phyloP scores from a whole-genome alignment of 768 basidiomycete genomes.

The Amanita polypyramis region DNA sequence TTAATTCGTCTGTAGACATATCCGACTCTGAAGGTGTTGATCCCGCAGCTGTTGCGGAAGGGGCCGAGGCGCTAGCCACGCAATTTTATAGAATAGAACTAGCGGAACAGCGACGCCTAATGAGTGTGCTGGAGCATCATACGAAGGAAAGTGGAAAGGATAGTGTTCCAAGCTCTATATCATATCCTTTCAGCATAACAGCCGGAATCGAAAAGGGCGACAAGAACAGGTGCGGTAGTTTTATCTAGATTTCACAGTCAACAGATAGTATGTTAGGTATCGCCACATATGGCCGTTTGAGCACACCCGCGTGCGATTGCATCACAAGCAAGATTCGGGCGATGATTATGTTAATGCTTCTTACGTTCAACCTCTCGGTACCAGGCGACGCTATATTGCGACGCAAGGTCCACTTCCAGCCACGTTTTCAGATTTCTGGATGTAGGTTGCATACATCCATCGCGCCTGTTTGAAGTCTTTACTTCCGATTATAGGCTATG shows the following conservation, averaged over 20 bases:
- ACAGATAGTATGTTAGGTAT: conserved; percentile 41
- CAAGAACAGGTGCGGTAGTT: conserved; percentile 65
- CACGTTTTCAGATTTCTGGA: conserved; percentile 93
- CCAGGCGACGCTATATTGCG: conserved; percentile 79
- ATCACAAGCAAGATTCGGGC: conserved; percentile 25
- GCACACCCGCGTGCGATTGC: conserved; percentile 79
- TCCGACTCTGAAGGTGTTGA: conserved; percentile 17
- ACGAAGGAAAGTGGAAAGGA: conserved; percentile 41
- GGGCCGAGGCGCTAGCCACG: conserved; percentile 73
- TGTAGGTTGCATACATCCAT: conserved; percentile 35
- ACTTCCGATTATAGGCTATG: conserved; percentile 42
- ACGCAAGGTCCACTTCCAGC: conserved; percentile 90
- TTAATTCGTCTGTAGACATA: conserved; percentile 17
- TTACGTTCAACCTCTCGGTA: conserved; percentile 80
- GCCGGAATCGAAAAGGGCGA: conserved; percentile 92
- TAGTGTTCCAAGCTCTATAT: conserved; percentile 8
- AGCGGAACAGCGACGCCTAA: conserved; percentile 80
- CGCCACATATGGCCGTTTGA: conserved; percentile 98
- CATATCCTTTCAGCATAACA: conserved; percentile 86
- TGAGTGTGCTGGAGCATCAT: conserved; percentile 90
- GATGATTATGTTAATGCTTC: conserved; percentile 95
- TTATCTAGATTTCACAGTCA: background rate
- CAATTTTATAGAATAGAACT: conserved; percentile 93
- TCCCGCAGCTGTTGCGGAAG: conserved; percentile 43
- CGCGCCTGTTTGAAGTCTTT: background rate